Base-by-base conservation (phyloP, 805 yeast genomes). In the Candida xiaguanensis region DNA sequence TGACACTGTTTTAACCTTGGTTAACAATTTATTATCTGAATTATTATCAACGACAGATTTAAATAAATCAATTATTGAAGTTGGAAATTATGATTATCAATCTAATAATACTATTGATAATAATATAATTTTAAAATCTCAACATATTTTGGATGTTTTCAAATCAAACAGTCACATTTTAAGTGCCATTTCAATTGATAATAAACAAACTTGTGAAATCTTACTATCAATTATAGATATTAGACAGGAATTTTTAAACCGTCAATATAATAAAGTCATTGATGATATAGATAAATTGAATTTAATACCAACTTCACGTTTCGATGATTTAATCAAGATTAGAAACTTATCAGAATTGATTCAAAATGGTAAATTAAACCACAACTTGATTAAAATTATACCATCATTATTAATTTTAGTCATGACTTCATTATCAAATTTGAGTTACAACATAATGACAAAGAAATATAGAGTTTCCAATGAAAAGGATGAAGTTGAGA, bases 391-490 rank as follows among this genome's bases (percentile, higher is more conserved):
- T 27, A 81, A 85, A 58, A 86, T 84, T 48, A 73, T 93, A 37
- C 96, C 98, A 4, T 78, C 79, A 37, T 59, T 91, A 44, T 71
- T 93, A 46, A 73, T 90, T 15, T 82, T 89, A 64, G 77, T 85
- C 4, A 85, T 91, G 95, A 77, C 81, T 22, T 77, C 86, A 53
- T 71, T 87, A 38, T 75, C 85, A 5, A 80, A 78, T 43, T 57
- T 82, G 42, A 71, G 76, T 39, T 65, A 57, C 46, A 69, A 63
- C 31, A 64, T 71, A 29, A 59, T 67, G 49, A 61, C 68, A 31
- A 66, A 65, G 47, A 56, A 63, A 22, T 77, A 64, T 48, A 67
- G 67, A 26, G 52, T 67, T 2, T 67, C 75, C 9, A 75, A 74
- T 42, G 74, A 70, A 30, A 54, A 51, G 36, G 77, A 74, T 41